phyloP scores from a whole-genome alignment of 768 basidiomycete genomes.

The Mycena epipterygia region DNA sequence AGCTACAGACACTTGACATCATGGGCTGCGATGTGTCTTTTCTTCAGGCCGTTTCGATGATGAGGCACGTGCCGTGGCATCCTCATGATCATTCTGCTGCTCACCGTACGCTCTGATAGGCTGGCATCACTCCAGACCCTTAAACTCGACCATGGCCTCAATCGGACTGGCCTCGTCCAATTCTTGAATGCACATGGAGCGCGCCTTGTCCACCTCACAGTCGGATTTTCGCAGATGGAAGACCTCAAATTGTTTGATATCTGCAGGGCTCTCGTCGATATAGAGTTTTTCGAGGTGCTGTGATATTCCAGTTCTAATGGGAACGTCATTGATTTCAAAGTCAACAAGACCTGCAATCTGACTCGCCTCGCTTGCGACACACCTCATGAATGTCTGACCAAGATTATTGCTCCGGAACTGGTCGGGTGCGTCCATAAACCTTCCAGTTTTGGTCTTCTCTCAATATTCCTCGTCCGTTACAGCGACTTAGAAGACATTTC shows the following conservation, averaged over 20 bases:
- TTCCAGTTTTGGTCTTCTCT: no score
- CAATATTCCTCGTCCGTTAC: background rate
- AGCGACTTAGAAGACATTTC: no score
- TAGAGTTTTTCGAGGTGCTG: background rate
- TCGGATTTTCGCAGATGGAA: background rate
- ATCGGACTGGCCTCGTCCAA: background rate
- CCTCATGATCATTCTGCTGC: no score
- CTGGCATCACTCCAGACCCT: background rate
- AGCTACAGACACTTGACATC: no score
- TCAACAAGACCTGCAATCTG: no score
- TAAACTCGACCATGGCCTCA: no score
- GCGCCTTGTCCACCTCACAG: background rate
- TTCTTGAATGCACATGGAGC: background rate
- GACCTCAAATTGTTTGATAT: background rate
- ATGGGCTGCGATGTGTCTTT: no score
- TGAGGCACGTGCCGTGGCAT: no score
- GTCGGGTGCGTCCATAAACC: background rate
- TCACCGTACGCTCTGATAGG: background rate
- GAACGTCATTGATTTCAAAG: no score
- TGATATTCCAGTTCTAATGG: no score
- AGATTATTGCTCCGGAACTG: background rate
- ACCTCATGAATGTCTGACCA: background rate
- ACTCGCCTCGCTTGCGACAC: background rate
- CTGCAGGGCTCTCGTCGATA: background rate
- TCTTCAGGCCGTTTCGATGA: no score